Base-by-base conservation (phyloP, 164 flowering plant genomes). In the Paratinospora sagittata region DNA sequence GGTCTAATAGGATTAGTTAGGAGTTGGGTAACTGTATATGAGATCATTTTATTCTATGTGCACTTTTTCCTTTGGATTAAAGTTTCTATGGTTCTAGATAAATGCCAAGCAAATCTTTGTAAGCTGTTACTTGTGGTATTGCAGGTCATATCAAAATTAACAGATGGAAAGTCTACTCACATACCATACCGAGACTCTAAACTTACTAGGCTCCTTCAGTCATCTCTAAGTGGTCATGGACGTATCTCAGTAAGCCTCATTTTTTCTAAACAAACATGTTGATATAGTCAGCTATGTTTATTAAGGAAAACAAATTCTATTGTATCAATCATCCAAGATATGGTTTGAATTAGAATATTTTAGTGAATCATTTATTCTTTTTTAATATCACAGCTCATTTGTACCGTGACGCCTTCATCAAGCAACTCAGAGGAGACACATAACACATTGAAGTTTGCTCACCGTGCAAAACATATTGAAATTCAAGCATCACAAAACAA, bases 391-490 rank as follows among this genome's bases (percentile, higher is more conserved):
- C 94, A 95, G 98, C 97, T 95, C 70, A 95, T 95, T 67, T 95
- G 98, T 82, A 92, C 92, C 62, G 87, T 95, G 34, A 95, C 98
- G 69, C 98, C 98, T 76, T 86, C 97, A 58, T 92, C 97, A 83
- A 92, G 96, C 79, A 92, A 79, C 80, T 78, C 94, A 57, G 98
- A 95, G 78, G 98, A 95, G 84, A 95, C 98, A 33, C 98, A 95
- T 74, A 95, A 95, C 78, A 95, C 98, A 39, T 80, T 95, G 77
- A 95, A 95, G 83, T 95, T 95, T 87, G 98, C 97, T 43, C 98
- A 92, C 72, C 97, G 97, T 76, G 93, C 98, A 66, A 95, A 95
- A 77, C 97, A 86, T 73, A 91, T 95, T 81, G 99, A 92, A 80
- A 90, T 95, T 78, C 96, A 90, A 83, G 97, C 99, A 75, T 91